Conservation (phyloP, 2,329 filamentous ascomycete species). For the Amauroascus verrucosus region DNA sequence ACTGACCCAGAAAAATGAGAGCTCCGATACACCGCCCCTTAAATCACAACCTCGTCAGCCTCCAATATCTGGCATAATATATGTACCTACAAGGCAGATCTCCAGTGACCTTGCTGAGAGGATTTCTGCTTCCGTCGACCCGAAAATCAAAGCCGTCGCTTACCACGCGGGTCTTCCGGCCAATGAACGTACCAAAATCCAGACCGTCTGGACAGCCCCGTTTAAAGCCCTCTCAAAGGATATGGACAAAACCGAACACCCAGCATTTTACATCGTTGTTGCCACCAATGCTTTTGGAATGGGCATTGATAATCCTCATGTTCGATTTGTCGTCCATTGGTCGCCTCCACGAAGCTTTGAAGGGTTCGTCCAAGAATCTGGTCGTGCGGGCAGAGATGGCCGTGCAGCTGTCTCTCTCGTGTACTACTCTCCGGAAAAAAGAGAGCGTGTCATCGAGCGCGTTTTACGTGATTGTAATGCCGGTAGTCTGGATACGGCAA, state of each 20-base stretch:
- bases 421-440: conserved; percentile 82
- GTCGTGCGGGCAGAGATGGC: conserved; percentile 79
- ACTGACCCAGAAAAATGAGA: conserved; percentile 46
- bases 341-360: conserved; percentile 88
- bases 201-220: conserved; percentile 30
- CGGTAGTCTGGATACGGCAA: conserved; percentile 21
- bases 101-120: conserved; percentile 33
- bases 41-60: conserved; percentile 18
- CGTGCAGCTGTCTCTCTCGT: conserved; percentile 74
- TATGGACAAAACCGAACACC: conserved; percentile 22
- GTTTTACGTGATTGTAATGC: conserved; percentile 38
- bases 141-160: conserved; percentile 34
- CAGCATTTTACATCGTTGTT: conserved; percentile 81
- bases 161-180: conserved; percentile 56
- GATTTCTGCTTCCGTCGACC: conserved; percentile 21
- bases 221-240: conserved; percentile 10
- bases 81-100: conserved; percentile 34
- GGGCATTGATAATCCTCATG: conserved; percentile 93
- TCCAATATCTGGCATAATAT: conserved; percentile 40
- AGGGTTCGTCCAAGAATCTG: conserved; percentile 91
- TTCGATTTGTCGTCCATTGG: conserved; percentile 93
- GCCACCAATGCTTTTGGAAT: conserved; percentile 95
- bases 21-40: conserved; percentile 46
- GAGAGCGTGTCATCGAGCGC: conserved; percentile 57
- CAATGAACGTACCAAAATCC: conserved; percentile 55